A percentile compares a stretch with the other conserved stretches of the same genome.
Conservation (phyloP, 192 early-diverging fungal genomes). For the Coemansia guatemalensis region DNA sequence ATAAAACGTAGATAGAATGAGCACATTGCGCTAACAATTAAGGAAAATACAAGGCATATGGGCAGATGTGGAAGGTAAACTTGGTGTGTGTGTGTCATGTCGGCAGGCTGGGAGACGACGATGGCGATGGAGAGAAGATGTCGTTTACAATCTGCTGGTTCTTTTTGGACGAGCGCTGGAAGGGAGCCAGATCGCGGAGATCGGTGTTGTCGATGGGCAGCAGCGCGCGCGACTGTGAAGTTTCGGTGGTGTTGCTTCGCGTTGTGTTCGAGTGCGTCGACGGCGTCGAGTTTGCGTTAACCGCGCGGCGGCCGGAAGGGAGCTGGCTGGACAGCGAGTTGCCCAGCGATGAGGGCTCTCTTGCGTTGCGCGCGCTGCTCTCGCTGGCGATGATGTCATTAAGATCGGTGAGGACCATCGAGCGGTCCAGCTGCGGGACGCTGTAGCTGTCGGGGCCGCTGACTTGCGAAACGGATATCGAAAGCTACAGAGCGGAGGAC, state of each 20-base stretch:
- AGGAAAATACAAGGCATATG: neutral
- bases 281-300: constrained; percentile 26
- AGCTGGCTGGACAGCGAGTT: constrained; percentile 44
- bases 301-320: constrained; percentile 3
- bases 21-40: neutral
- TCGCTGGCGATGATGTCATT: constrained; percentile 50
- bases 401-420: constrained; percentile 52
- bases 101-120: constrained; percentile 33
- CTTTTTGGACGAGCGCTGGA: constrained; percentile 50
- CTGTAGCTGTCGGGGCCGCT: constrained; percentile 32
- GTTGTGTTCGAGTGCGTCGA: constrained; percentile 41
- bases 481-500: constrained; percentile 32
- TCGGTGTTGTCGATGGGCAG: constrained; percentile 55
- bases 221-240: constrained; percentile 48
- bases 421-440: constrained; percentile 42
- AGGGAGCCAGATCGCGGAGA: constrained; percentile 49
- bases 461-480: constrained; percentile 34
- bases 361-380: constrained; percentile 18
- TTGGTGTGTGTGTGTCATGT: constrained; percentile 7
- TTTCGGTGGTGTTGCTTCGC: constrained; percentile 44
- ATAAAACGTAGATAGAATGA: neutral
- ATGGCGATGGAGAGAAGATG: constrained; percentile 20
- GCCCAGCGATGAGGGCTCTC: constrained; percentile 38
- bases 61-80: neutral
- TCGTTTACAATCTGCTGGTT: constrained; percentile 53